Conservation (phyloP, 352 stramenopile species). For the Pythium aristosporum region DNA sequence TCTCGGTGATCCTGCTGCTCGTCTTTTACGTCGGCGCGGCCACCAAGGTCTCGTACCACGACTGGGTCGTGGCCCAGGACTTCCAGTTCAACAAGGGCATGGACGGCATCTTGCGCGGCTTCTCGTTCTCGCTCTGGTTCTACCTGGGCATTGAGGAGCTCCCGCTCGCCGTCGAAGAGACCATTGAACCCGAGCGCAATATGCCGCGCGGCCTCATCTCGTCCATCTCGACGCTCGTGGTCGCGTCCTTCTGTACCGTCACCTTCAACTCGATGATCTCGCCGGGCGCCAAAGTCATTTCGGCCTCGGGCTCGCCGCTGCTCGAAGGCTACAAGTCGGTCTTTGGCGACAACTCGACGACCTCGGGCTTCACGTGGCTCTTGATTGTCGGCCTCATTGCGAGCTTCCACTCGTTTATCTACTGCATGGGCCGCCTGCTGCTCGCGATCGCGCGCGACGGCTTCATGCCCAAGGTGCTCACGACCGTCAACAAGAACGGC, state of each 20-base stretch:
- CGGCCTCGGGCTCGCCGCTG: constrained; percentile 39
- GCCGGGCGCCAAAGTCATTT: constrained; percentile 42
- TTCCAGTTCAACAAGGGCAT: constrained; percentile 47
- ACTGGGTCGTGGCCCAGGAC: constrained; percentile 51
- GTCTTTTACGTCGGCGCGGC: constrained; percentile 61
- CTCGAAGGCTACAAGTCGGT: constrained; percentile 69
- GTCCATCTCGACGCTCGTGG: constrained; percentile 52
- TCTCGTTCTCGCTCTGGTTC: constrained; percentile 71
- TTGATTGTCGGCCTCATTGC: constrained; percentile 57
- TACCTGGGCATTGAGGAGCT: constrained; percentile 79
- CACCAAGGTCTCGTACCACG: constrained; percentile 49
- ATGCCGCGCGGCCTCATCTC: constrained; percentile 58
- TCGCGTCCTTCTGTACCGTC: constrained; percentile 50
- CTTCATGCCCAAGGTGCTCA: constrained; percentile 52
- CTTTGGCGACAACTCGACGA: constrained; percentile 64
- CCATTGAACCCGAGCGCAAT: constrained; percentile 67
- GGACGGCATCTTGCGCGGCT: constrained; percentile 46
- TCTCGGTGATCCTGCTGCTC: constrained; percentile 48
- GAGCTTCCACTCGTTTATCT: constrained; percentile 72
- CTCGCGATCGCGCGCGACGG: constrained; percentile 66
- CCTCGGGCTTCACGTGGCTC: constrained; percentile 63
- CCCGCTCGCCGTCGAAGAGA: constrained; percentile 68
- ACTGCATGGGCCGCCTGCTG: constrained; percentile 60
- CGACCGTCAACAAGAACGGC: constrained; percentile 47
- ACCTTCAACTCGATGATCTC: constrained; percentile 61